These are phyloP conservation scores for Magnaporthales sp. DNA, from an alignment of 2,329 filamentous ascomycete genomes.

Conservation along the genomic window DNA sequence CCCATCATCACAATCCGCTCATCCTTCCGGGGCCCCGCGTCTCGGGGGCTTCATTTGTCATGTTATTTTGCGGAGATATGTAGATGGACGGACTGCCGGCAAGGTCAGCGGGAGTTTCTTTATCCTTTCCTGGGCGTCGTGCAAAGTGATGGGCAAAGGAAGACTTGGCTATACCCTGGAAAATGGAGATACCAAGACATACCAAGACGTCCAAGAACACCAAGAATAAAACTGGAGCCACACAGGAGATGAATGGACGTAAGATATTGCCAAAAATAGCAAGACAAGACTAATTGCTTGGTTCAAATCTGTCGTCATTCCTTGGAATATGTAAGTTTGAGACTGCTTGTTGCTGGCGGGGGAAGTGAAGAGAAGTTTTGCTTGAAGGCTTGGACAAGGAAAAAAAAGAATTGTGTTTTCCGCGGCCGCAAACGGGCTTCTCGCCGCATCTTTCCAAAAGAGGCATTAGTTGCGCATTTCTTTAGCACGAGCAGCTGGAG, in stretches of 20 bases:
- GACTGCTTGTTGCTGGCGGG: neutral
- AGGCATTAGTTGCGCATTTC: too few species aligned
- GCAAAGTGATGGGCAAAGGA: neutral
- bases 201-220: neutral
- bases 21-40: neutral
- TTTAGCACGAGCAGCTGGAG: neutral
- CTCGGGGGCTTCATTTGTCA: neutral
- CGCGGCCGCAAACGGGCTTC: neutral
- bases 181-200: neutral
- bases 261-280: neutral
- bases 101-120: neutral
- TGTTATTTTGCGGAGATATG: neutral
- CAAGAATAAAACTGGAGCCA: neutral
- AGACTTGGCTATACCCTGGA: neutral
- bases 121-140: neutral
- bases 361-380: neutral
- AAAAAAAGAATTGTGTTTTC: neutral
- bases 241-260: neutral
- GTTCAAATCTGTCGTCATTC: neutral
- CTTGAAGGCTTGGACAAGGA: neutral
- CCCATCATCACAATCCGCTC: neutral
- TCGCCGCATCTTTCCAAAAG: neutral
- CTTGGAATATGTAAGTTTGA: neutral
- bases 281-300: neutral
- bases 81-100: neutral